A percentile compares a stretch with the other conserved stretches of the same genome.
These are phyloP conservation scores for Russula sp. DNA, from an alignment of 768 basidiomycete species.

Conservation along the genomic window DNA sequence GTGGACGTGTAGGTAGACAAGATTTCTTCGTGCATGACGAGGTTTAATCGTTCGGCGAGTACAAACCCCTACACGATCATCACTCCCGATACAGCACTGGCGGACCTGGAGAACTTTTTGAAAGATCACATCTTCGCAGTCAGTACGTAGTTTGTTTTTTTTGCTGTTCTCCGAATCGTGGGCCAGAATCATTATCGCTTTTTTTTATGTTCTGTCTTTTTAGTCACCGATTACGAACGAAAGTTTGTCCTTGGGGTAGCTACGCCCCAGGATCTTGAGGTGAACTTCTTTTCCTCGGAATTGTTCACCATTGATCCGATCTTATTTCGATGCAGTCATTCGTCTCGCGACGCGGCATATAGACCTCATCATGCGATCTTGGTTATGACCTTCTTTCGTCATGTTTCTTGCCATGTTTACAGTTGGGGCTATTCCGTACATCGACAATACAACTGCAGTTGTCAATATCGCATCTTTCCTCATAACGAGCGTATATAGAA, in stretches of 20 bases:
- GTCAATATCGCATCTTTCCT: background rate
- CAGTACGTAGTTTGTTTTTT: conserved; percentile 42
- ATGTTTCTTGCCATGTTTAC: background rate
- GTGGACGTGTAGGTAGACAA: conserved; percentile 55
- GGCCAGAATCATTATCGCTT: background rate
- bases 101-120: conserved; percentile 80
- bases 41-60: conserved; percentile 59
- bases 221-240: conserved; percentile 79
- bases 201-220: background rate
- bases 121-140: conserved; percentile 70
- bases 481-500: background rate
- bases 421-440: background rate
- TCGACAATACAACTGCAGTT: conserved; percentile 2
- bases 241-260: conserved; percentile 84
- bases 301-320: conserved; percentile 29
- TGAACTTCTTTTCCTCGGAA: conserved; percentile 15
- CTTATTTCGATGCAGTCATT: conserved; percentile 31
- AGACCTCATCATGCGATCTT: background rate
- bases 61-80: conserved; percentile 73
- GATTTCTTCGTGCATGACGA: conserved; percentile 66
- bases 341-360: conserved; percentile 39
- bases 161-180: background rate
- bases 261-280: conserved; percentile 70
- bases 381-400: background rate
- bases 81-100: conserved; percentile 74